Evolutionary conservation across 2,329 filamentous ascomycete species (phyloP), one percentile per base, ranked within the genome.

Genomic region (Aspergillus candidus): DNA sequence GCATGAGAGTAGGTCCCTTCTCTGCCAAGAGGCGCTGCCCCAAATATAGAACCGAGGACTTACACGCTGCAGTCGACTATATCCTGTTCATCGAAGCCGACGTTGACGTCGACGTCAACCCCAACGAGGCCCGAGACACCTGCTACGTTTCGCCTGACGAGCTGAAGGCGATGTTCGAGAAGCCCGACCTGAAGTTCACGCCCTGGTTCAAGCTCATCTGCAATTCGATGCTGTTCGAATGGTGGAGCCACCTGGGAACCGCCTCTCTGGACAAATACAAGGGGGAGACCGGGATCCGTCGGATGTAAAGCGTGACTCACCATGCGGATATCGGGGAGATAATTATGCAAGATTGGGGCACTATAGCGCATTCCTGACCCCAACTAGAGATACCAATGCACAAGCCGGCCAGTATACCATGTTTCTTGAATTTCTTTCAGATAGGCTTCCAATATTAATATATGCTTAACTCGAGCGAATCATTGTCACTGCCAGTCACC

Each of bases 151-250:
- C 83, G 15, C 78, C 86, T 33, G 83, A 89, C 17, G 83, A 89
- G 58, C 76, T 98, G 54, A 93, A 88, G 76, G 65, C 77, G 56
- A 87, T 91, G 77, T 96, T 98, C 68, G 73, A 83, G 59, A 84
- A 96, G 61, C 80, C 85, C 3, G 76, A 71, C 41, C 76, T 94
- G 57, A 86, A 84, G 59, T 97, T 97, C 69, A 98, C 93, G 1
- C 93, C 93, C 1, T 98, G 93, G 93, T 98, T 98, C 76, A 95
- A 95, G 77, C 83, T 98, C 56, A 97, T 98, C 62, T 98, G 93
- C 77, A 79, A 97, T 68, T 89, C 88, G 38, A 90, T 97, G 87
- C 79, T 98, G 34, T 98, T 94, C 60, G 85, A 96, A 68, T 98
- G 93, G 93, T 98, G 93, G 93, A 75, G 83, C 62, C 82, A 86